Percentiles rank a stretch among this genome's conserved stretches.
phyloP scores from a whole-genome alignment of 805 yeast species.

The Spathaspora arborariae region DNA sequence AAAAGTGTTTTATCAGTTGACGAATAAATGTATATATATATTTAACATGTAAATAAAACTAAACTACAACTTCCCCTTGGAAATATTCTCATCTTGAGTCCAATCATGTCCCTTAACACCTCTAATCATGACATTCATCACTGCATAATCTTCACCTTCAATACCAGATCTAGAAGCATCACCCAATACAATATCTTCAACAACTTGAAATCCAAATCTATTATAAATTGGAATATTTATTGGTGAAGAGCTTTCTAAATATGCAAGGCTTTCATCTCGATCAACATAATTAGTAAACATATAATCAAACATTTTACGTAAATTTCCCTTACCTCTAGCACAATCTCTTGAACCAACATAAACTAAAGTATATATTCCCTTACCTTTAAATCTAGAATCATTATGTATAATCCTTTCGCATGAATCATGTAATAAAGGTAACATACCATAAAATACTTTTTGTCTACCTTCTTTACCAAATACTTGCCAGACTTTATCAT shows the following conservation, averaged over 20 bases:
- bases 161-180: slow-evolving; percentile 18
- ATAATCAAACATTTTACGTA: slow-evolving; percentile 44
- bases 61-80: slow-evolving; percentile 12
- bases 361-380: slow-evolving; percentile 39
- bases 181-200: slow-evolving; percentile 47
- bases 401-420: slow-evolving; percentile 38
- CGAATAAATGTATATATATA: slow-evolving; percentile 20
- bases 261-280: slow-evolving; percentile 35
- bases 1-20: slow-evolving; percentile 42
- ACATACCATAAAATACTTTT: slow-evolving; percentile 47
- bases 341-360: slow-evolving; percentile 40
- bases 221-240: slow-evolving; percentile 51
- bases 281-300: slow-evolving; percentile 47
- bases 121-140: slow-evolving; percentile 44
- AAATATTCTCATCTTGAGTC: slow-evolving; percentile 18
- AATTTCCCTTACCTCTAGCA: slow-evolving; percentile 58
- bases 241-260: slow-evolving; percentile 47
- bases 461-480: slow-evolving; percentile 46
- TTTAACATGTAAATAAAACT: neutral
- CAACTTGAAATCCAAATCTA: slow-evolving; percentile 47
- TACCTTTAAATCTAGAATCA: slow-evolving; percentile 37
- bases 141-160: slow-evolving; percentile 38
- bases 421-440: slow-evolving; percentile 49
- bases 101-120: slow-evolving; percentile 34
- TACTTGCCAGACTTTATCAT: slow-evolving; percentile 47